Percentiles rank a stretch among this genome's conserved stretches.
Conservation (phyloP, 352 stramenopile genomes). For the Globisporangium camurandrum region DNA sequence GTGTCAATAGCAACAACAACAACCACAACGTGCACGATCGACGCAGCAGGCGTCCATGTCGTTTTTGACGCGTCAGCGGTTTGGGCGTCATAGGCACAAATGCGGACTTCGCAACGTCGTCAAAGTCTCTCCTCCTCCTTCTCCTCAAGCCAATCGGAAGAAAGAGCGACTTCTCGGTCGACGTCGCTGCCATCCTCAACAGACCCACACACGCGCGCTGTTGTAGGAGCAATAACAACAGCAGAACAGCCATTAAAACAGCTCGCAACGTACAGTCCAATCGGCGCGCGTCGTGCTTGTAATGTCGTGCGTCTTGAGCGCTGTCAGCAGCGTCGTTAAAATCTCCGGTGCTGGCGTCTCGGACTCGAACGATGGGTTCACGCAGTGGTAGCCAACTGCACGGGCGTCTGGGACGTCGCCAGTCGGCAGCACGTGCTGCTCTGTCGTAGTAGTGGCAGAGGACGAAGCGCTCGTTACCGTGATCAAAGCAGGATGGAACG, state of each 20-base stretch:
- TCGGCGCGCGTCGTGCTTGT: conserved; percentile 39
- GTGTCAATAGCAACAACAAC: too few species aligned
- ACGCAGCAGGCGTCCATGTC: too few species aligned
- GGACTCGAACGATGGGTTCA: conserved; percentile 76
- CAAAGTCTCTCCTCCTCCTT: not conserved
- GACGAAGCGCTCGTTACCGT: not conserved
- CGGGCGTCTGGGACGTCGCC: conserved; percentile 41
- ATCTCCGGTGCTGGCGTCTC: conserved; percentile 31
- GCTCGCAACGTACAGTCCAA: conserved; percentile 61
- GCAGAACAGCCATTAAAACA: too few species aligned
- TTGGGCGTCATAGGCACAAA: conserved; percentile 13
- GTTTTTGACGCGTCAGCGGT: conserved; percentile 5
- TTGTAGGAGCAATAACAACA: too few species aligned
- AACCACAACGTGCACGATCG: too few species aligned
- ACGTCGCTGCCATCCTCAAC: conserved; percentile 15
- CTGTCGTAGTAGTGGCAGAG: not conserved
- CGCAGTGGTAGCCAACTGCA: conserved; percentile 43
- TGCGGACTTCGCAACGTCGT: not conserved
- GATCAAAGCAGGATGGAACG: not conserved
- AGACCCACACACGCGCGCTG: not conserved
- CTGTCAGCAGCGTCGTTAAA: conserved; percentile 40
- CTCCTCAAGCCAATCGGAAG: not conserved
- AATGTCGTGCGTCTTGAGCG: conserved; percentile 35
- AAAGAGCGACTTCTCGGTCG: conserved; percentile 1
- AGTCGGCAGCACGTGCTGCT: conserved; percentile 19